Evolutionary conservation across 441 rosid species (phyloP).

Genomic region (Gossypium gossypioides): DNA sequence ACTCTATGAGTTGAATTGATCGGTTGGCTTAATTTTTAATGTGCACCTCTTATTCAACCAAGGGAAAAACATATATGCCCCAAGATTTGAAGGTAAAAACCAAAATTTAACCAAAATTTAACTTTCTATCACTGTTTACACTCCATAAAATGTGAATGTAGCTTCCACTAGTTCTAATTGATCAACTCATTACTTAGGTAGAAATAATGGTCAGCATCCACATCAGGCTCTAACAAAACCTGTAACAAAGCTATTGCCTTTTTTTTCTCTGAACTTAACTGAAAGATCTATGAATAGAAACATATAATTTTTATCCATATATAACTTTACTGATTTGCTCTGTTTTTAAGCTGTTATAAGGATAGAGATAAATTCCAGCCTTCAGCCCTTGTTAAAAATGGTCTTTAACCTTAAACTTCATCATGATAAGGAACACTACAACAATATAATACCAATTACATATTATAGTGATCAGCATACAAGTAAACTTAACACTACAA

Average conservation of each 20-base stretch:
- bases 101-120: neutral
- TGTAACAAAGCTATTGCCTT: no score
- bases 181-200: neutral
- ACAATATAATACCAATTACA: neutral
- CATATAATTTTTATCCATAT: neutral
- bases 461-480: neutral
- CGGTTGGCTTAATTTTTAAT: neutral
- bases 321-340: neutral
- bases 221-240: neutral
- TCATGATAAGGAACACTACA: neutral
- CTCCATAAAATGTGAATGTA: neutral
- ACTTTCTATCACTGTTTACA: neutral
- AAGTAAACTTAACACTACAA: neutral
- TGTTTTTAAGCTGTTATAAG: neutral
- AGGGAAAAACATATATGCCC: neutral
- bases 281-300: neutral
- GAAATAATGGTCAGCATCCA: neutral
- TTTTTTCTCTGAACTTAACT: no score
- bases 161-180: neutral
- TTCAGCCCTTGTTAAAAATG: neutral
- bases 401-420: neutral
- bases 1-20: neutral
- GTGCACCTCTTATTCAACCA: neutral
- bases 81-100: neutral
- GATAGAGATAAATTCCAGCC: neutral